phyloP scores from a whole-genome alignment of 2,329 filamentous ascomycete genomes.

The Neobulgaria alba region DNA sequence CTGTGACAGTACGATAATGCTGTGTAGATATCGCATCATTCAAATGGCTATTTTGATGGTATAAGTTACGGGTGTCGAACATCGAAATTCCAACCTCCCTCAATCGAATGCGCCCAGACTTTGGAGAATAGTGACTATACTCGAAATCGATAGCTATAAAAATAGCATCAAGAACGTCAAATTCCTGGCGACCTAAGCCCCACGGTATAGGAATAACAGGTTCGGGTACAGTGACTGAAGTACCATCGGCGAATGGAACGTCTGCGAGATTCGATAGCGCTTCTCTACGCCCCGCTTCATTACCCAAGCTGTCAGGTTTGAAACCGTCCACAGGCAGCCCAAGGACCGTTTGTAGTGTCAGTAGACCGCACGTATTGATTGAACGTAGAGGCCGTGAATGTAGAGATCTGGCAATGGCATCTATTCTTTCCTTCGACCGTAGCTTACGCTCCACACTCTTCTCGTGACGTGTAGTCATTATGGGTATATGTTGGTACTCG shows the following conservation, averaged over 20 bases:
- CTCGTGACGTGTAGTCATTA: too few species aligned
- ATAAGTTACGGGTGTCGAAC: slow-evolving; percentile 6
- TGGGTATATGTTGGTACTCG: too few species aligned
- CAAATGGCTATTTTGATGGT: slow-evolving; percentile 1
- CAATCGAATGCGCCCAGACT: slow-evolving; percentile 9
- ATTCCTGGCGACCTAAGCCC: background rate
- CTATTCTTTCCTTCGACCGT: too few species aligned
- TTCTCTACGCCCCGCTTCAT: too few species aligned
- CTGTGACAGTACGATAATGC: slow-evolving; percentile 8
- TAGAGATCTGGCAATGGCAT: too few species aligned
- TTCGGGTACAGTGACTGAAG: too few species aligned
- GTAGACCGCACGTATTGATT: slow-evolving; percentile 6
- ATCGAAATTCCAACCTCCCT: slow-evolving; percentile 12
- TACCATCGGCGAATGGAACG: too few species aligned
- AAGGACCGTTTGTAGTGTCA: slow-evolving; percentile 2
- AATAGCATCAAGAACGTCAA: slow-evolving; percentile 8
- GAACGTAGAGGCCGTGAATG: slow-evolving; percentile 2
- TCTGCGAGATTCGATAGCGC: too few species aligned
- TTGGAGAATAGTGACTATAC: slow-evolving; percentile 10
- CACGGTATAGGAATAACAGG: background rate
- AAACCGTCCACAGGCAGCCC: slow-evolving; percentile 2
- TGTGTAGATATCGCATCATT: slow-evolving; percentile 7
- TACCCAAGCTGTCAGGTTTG: background rate
- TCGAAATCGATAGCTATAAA: slow-evolving; percentile 13
- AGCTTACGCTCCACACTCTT: too few species aligned